These are phyloP conservation scores for Bidens hawaiensis DNA, from an alignment of 140 eudicot species.

Conservation along the genomic window DNA sequence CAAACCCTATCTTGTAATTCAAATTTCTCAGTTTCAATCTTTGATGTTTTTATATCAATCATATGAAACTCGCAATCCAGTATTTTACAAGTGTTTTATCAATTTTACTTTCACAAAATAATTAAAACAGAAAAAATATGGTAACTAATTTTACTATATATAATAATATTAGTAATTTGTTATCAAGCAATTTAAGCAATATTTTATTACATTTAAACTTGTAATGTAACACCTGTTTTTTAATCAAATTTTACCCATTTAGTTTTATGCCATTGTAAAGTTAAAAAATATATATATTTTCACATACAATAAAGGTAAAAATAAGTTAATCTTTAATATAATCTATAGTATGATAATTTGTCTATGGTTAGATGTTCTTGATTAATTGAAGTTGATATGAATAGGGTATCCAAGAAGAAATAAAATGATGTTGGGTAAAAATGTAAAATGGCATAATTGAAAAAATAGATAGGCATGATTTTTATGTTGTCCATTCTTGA, in stretches of 20 bases:
- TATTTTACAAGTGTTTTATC: not conserved
- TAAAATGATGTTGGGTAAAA: not conserved
- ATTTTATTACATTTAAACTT: not conserved
- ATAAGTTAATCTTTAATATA: not conserved
- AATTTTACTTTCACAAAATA: not conserved
- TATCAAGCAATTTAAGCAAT: not conserved
- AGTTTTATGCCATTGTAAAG: not conserved
- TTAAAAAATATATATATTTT: no score
- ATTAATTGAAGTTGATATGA: slow-evolving; percentile 1
- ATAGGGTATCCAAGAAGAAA: not conserved
- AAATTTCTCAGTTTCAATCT: no score
- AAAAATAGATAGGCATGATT: not conserved
- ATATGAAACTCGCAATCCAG: no score
- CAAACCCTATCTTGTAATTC: no score
- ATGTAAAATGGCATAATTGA: not conserved
- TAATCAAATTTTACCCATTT: no score
- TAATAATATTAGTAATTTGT: not conserved
- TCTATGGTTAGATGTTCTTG: not conserved
- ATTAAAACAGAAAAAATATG: no score
- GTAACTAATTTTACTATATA: no score
- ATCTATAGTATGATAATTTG: not conserved
- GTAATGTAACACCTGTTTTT: no score
- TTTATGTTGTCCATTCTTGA: slow-evolving; percentile 7
- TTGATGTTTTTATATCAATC: no score
- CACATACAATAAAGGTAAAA: not conserved